These are phyloP conservation scores for Alloascoidea africana DNA, from an alignment of 805 yeast genomes.

Conservation along the genomic window DNA sequence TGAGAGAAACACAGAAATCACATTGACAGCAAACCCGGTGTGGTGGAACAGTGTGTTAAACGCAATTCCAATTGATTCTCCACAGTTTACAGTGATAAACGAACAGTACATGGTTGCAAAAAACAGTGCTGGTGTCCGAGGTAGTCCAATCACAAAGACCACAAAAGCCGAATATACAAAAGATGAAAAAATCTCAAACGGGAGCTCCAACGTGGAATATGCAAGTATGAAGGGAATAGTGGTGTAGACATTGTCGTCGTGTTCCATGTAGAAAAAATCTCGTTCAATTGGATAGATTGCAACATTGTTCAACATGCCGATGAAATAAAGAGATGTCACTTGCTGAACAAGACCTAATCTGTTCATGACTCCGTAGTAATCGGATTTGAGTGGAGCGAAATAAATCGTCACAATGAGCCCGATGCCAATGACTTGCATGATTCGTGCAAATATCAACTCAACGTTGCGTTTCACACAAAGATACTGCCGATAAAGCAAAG, in stretches of 20 bases:
- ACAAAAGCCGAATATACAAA: constrained; percentile 43
- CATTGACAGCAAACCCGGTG: constrained; percentile 67
- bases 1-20: constrained; percentile 49
- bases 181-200: constrained; percentile 47
- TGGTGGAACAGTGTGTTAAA: constrained; percentile 62
- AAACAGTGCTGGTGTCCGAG: constrained; percentile 49
- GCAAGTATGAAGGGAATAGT: constrained; percentile 44
- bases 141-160: constrained; percentile 61
- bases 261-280: constrained; percentile 65
- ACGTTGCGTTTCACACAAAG: constrained; percentile 30
- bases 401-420: constrained; percentile 54
- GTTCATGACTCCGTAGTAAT: constrained; percentile 36
- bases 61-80: constrained; percentile 74
- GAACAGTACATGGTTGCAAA: constrained; percentile 46
- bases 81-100: constrained; percentile 47
- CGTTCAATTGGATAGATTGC: constrained; percentile 64
- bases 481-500: constrained; percentile 22
- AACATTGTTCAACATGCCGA: constrained; percentile 68
- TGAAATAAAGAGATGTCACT: constrained; percentile 53
- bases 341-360: constrained; percentile 69
- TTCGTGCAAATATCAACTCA: constrained; percentile 49
- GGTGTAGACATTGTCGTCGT: constrained; percentile 57
- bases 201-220: constrained; percentile 49
- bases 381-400: constrained; percentile 42
- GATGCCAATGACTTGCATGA: constrained; percentile 46